These are phyloP conservation scores for Termitomyces sp. DNA, from an alignment of 768 basidiomycete species.

Conservation along the genomic window DNA sequence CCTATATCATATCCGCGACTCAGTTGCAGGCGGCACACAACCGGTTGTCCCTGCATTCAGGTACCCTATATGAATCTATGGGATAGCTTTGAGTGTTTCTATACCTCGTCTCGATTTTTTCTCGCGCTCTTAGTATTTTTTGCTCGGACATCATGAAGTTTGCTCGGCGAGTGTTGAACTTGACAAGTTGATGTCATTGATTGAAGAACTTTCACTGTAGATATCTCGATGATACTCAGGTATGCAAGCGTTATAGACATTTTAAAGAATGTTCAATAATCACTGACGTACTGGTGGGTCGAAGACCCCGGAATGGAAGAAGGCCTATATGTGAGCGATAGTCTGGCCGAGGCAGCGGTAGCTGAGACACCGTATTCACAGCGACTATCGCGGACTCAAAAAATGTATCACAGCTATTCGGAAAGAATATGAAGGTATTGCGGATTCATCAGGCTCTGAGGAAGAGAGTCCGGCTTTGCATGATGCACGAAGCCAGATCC, in stretches of 20 bases:
- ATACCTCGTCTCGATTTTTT: background rate
- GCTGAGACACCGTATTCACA: constrained; percentile 19
- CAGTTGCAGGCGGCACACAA: background rate
- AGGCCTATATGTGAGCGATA: constrained; percentile 53
- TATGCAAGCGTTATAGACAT: background rate
- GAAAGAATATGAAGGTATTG: constrained; percentile 24
- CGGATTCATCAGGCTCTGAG: constrained; percentile 16
- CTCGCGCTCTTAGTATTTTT: background rate
- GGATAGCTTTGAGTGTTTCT: background rate
- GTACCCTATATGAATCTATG: background rate
- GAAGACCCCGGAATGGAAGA: constrained; percentile 73
- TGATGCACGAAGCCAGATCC: background rate
- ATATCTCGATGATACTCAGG: constrained; percentile 6
- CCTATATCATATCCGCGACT: background rate
- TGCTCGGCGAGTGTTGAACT: background rate
- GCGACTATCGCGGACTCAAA: constrained; percentile 71
- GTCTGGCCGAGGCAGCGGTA: background rate
- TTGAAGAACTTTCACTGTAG: background rate
- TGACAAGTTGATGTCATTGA: background rate
- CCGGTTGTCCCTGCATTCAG: background rate
- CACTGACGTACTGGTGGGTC: background rate
- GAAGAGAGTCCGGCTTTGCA: background rate
- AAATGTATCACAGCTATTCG: constrained; percentile 55
- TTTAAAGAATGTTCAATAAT: background rate
- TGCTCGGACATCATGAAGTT: background rate